Evolutionary conservation across 768 basidiomycete species (phyloP), one percentile per base, ranked within the genome.

Genomic region (Lyophyllum atratum): DNA sequence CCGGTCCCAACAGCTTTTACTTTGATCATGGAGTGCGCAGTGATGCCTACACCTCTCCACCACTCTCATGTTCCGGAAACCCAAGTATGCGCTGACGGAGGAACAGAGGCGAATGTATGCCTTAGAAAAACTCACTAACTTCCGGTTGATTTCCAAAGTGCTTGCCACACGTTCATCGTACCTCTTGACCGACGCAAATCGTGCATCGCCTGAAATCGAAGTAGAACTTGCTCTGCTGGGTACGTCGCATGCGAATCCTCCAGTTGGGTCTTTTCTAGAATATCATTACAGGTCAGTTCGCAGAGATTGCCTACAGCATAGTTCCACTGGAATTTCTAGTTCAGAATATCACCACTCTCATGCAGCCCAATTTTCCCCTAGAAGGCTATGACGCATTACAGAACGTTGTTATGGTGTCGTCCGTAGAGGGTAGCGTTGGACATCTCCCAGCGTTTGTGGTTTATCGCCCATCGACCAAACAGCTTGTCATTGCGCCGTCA

Each of bases 41-140:
- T 40, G n/a, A 40, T 40, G n/a, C 11, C 4, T n/a, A 7, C n/a
- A 6, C 39, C 15, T 19, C 17, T 40, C 48, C 24, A 22, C 21
- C 42, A 44, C 46, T 10, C 40, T 48, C 28, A 52, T 52, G 46
- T 28, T 48, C 31, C 29, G 42, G 31, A 48, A 52, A 47, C 46
- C 9, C 34, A 54, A 55, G 31, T 58, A 58, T 48, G 44, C 14
- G 11, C 66, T 79, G 45, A 76, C 77, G 3, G 73, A 76, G 37
- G 72, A 74, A 37, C 79, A 82, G 59, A 70, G 72, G 59, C 69
- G 64, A 50, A 79, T 83, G 77, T 85, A 86, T 63, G 70, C 78
- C 11, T 68, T 77, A 17, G 85, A 86, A 66, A 78, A 76, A 58
- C 67, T 76, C 43, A 72, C 74, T 44, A 85, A 86, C 66, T 86